Evolutionary conservation across 2,329 filamentous ascomycete genomes (phyloP), one percentile per base, ranked within the genome.

Genomic region (Drechslerella dactyloides): DNA sequence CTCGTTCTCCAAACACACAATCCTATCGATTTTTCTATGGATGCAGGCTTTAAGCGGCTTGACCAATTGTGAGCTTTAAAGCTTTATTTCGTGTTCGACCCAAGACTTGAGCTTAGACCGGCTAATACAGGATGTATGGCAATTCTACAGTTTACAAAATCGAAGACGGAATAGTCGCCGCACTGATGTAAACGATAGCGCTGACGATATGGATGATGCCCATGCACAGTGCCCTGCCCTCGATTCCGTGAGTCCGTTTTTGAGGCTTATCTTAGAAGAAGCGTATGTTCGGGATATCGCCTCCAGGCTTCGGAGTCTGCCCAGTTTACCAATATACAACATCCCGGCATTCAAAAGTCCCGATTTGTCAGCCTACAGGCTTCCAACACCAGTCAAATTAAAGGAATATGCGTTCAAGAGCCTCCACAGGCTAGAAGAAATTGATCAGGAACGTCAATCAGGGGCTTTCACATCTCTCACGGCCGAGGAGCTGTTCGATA

Each of bases 261-360:
- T 70, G 10, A 51, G 33, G 35, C 17, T 70, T 11, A 46, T 70
- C 40, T 46, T 70, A 4, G 59, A 70, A 40, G 59, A 70, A 37
- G 66, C 66, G 5, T 70, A 64, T 33, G 35, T 59, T 40, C 66
- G 66, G 2, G 61, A 57, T 42, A 60, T 70, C 13, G 66, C 60
- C 13, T 51, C 37, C 27, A 70, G 66, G 17, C 40, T 70, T n/a
- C 17, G 24, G 7, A 54, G 17, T 13, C n/a, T 52, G 0, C 59
- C 59, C 8, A n/a, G 23, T 1, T 37, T 70, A 1, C 40, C 66
- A 44, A 37, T 37, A 11, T 59, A 58, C 40, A 40, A 19, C 3
- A 70, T 70, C n/a, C 66, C 66, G 1, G 59, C 66, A 1, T 70
- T 59, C 24, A 59, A 60, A 23, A 30, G 17, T 2, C 65, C 65